Base-by-base conservation (phyloP, 2,329 filamentous ascomycete genomes). In the Falciphora oryzae region DNA sequence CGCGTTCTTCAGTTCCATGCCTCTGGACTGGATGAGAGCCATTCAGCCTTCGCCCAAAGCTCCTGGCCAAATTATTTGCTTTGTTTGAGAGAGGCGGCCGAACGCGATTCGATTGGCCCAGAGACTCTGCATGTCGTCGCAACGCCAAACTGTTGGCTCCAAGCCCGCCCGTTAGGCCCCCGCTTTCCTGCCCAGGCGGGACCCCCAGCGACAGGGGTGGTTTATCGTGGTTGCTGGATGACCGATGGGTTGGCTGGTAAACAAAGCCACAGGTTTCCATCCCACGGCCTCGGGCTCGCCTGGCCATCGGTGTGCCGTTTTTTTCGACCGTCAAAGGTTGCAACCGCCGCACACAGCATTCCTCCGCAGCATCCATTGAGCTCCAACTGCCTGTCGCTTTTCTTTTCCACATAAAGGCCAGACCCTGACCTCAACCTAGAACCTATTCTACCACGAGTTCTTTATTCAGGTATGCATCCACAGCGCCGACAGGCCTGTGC, bases 61-160 rank as follows among this genome's bases (percentile, higher is more conserved):
- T 31, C 28, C 27, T 31, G 60, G 18, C 32, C 27, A n/a, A 11
- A n/a, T 22, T 28, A 6, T 59, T 60, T 64, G 63, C 61, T 64
- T 60, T 64, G 57, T 64, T 64, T 61, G 57, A 60, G 8, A 18
- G 38, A 25, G 14, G 18, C 22, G 4, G n/a, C 16, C 61, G 6
- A n/a, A 16, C 61, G 50, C 61, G 31, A 25, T 8, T 53, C 35
- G 28, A 64, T 61, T 64, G 63, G 58, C 63, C 50, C 14, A 50
- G 32, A 58, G 28, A 35, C 27, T 50, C 38, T 10, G 28, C 27
- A 62, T n/a, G 44, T 25, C n/a, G 44, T 53, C 44, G 44, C 18
- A 53, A n/a, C n/a, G 44, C 29, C 44, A 27, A 38, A n/a, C 13
- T 61, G 59, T 61, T 50, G 35, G 59, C 44, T 53, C 44, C 5